Evolutionary conservation across 2,329 filamentous ascomycete genomes (phyloP), one percentile per base, ranked within the genome.

Genomic region (Orbilia javanica): DNA sequence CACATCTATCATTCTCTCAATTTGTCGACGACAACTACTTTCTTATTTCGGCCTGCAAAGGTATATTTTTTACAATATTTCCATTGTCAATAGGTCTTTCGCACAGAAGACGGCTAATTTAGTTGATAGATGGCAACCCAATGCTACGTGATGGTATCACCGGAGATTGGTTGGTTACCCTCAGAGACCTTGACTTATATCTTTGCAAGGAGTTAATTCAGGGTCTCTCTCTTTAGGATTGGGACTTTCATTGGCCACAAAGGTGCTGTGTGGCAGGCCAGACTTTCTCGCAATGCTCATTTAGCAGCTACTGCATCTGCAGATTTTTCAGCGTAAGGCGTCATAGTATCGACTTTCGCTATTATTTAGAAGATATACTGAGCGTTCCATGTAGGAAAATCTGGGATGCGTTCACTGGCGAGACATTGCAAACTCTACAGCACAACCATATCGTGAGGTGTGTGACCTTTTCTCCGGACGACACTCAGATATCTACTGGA

Each of bases 211-310:
- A 42, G 55, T 34, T 57, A 76, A 81, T 64, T 80, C 22, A 42
- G 25, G 34, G 27, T 52, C 25, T 20, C 31, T 36, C 3, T 48
- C 44, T 42, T 11, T 73, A 89, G 88, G 93, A 98, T 98, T 81
- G 96, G 96, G 60, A 98, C 96, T 42, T 98, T 98, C 84, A 91
- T 99, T 82, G 96, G 96, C 46, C 96, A 99, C 87, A 98, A 99
- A 86, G 96, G 96, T 79, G 96, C 96, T 42, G 95, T 98, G 77
- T 99, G 96, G 94, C 94, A 97, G 86, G 93, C 94, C 67, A 90
- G 94, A 81, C 88, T 99, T 39, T 97, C 94, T 66, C 90, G 93
- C 20, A 94, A 98, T 85, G 93, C 94, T 48, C 90, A 90, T 27
- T 91, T 94, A 57, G 95, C 96, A 72, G 96, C 94, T 8, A 98